Base-by-base conservation (phyloP, 2,329 filamentous ascomycete species). In the Paecilomyces dactylethromorphus region DNA sequence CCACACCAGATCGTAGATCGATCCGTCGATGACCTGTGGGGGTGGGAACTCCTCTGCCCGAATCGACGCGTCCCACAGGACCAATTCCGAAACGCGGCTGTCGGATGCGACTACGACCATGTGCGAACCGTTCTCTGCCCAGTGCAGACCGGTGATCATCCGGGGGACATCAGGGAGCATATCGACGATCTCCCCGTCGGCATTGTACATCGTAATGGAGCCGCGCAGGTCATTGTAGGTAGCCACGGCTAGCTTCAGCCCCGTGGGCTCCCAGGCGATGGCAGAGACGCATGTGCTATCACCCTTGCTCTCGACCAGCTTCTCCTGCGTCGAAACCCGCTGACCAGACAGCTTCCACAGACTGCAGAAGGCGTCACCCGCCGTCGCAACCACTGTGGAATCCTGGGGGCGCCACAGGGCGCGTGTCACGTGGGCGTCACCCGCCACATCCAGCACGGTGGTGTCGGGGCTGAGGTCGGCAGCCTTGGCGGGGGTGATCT, bases 401-500 rank as follows among this genome's bases (percentile, higher is more conserved):
- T 80, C 76, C 4, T 68, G 62, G 6, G 79, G 79, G 54, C 75
- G 76, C 79, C 79, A 81, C 54, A 71, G 61, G 3, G 72, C 67
- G 3, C 69, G 68, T 2, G 73, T 74, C 66, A 81, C 74, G 70
- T 78, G 75, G 55, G 69, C 68, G 13, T 69, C 64, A 33, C 63
- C 63, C 56, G 69, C 67, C 59, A 73, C 64, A 66, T 76, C 69
- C 31, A 81, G 65, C 22, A 79, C 66, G 60, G 70, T 71, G 63
- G 78, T 79, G 64, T 77, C 69, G 51, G 76, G 72, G 45, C 70
- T 71, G 58, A 81, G 72, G 66, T 81, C 77, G 61, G 74, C 69
- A 52, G 78, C 74, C 69, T 80, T 81, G 69, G 78, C 76, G 67
- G 78, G 75, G 55, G 70, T 69, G 64, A 77, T 79, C 68, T 81